Evolutionary conservation across 768 basidiomycete species (phyloP), one percentile per base, ranked within the genome.

Genomic region (Suillus sp.): DNA sequence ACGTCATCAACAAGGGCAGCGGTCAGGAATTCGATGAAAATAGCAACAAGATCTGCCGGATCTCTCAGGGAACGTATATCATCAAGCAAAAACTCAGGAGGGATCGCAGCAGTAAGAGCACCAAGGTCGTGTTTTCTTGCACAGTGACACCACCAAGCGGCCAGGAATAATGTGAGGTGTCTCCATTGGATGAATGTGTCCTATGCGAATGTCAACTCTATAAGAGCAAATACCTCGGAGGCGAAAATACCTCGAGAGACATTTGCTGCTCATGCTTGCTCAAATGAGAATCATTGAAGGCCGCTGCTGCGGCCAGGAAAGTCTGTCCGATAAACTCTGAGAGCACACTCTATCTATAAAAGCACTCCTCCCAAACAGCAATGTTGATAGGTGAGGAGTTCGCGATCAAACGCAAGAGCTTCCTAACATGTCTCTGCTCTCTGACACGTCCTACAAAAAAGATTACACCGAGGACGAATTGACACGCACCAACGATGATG

Each of bases 291-390:
- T 75, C 74, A 42, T 75, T 74, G 54, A 76, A 77, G 30, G 75
- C 75, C 51, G 74, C 72, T 58, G 74, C 69, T 45, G 73, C 68
- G 30, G 74, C 76, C 51, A 77, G 64, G 30, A 74, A 70, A 38
- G 72, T 70, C 55, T 75, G 82, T 65, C 82, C 80, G 54, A 89
- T 77, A 57, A 82, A 77, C 69, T 91, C 90, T 16, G 84, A 84
- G 51, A 93, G 74, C 6, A 79, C 75, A 32, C 81, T 80, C 91
- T 92, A 94, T 55, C 91, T 80, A 78, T 83, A 88, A 72, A 89
- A 93, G 64, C 86, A 89, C 70, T 94, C 93, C 66, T 89, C 81
- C 93, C 93, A 95, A 3, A 92, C 88, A 0, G 89, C 90, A 25
- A 90, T 78, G 59, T 92, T 86, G n/a, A 86, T 82, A 1, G 86